Evolutionary conservation across 768 basidiomycete genomes (phyloP).

Genomic region (Boletus eberwhitei): DNA sequence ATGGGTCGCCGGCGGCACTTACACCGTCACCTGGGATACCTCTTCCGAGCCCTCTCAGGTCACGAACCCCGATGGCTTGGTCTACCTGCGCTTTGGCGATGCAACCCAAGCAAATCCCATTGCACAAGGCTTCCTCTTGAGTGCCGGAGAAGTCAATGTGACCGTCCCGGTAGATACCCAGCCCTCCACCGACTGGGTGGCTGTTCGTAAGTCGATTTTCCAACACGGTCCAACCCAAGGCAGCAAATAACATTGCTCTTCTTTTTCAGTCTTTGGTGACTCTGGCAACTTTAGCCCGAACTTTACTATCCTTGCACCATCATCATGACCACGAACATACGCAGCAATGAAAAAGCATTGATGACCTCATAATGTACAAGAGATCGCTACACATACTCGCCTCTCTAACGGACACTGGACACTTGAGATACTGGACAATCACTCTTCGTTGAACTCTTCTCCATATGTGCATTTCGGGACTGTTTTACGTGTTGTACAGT

Average conservation of each 20-base stretch:
- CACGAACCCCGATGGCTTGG: slow-evolving; percentile 43
- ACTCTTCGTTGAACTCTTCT: background rate
- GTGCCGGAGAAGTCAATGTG: slow-evolving; percentile 35
- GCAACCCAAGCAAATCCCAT: slow-evolving; percentile 35
- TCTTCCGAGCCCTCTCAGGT: slow-evolving; percentile 42
- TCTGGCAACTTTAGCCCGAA: slow-evolving; percentile 46
- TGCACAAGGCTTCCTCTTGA: slow-evolving; percentile 37
- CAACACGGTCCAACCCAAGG: background rate
- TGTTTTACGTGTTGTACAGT: slow-evolving; percentile 2
- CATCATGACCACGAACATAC: slow-evolving; percentile 16
- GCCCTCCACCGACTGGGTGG: slow-evolving; percentile 39
- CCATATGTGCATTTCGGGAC: background rate
- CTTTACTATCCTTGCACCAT: slow-evolving; percentile 39
- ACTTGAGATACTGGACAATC: slow-evolving; percentile 8
- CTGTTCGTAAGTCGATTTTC: slow-evolving; percentile 39
- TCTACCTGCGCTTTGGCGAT: slow-evolving; percentile 39
- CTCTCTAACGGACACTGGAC: slow-evolving; percentile 13
- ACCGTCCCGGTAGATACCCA: slow-evolving; percentile 36
- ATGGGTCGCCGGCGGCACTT: slow-evolving; percentile 41
- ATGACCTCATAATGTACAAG: slow-evolving; percentile 18
- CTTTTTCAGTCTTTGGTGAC: slow-evolving; percentile 46
- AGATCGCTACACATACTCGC: background rate
- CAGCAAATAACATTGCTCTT: background rate
- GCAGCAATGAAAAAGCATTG: background rate
- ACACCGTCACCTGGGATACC: slow-evolving; percentile 47